Evolutionary conservation across 2,329 filamentous ascomycete species (phyloP).

Genomic region (Rutstroemia sp.): DNA sequence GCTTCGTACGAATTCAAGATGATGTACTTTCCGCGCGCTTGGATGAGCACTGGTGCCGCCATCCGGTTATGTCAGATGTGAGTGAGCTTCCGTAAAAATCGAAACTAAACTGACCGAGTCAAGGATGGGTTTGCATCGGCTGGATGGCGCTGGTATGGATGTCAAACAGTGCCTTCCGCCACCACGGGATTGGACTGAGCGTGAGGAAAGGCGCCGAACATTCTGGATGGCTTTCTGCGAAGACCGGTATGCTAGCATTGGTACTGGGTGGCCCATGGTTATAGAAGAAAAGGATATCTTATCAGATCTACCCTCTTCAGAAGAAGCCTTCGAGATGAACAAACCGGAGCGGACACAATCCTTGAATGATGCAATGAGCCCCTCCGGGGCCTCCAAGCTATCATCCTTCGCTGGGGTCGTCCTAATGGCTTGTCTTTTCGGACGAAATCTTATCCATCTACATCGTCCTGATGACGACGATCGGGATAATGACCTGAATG

Average conservation of each 20-base stretch:
- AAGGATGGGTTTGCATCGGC: slow-evolving; percentile 85
- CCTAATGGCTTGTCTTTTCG: slow-evolving; percentile 82
- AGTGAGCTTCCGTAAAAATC: slow-evolving; percentile 23
- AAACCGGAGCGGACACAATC: slow-evolving; percentile 64
- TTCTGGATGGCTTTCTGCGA: slow-evolving; percentile 94
- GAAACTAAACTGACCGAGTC: slow-evolving; percentile 33
- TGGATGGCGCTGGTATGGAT: slow-evolving; percentile 76
- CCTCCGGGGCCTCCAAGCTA: slow-evolving; percentile 64
- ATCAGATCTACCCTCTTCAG: slow-evolving; percentile 75
- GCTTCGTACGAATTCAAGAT: slow-evolving; percentile 89
- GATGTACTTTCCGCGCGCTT: slow-evolving; percentile 95
- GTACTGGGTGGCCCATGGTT: slow-evolving; percentile 94
- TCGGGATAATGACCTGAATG: slow-evolving; percentile 79
- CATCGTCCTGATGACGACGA: slow-evolving; percentile 80
- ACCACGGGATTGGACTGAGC: slow-evolving; percentile 87
- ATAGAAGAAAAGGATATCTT: slow-evolving; percentile 88
- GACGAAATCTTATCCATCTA: slow-evolving; percentile 82
- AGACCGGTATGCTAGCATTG: slow-evolving; percentile 90
- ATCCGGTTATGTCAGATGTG: slow-evolving; percentile 80
- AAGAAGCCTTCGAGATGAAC: slow-evolving; percentile 78
- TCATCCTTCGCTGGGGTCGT: slow-evolving; percentile 75
- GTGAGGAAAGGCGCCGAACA: slow-evolving; percentile 81
- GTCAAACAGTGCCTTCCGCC: slow-evolving; percentile 88
- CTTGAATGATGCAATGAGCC: slow-evolving; percentile 61
- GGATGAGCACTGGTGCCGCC: slow-evolving; percentile 82